Base-by-base conservation (phyloP, 2,329 filamentous ascomycete species). In the Didymella pomorum region DNA sequence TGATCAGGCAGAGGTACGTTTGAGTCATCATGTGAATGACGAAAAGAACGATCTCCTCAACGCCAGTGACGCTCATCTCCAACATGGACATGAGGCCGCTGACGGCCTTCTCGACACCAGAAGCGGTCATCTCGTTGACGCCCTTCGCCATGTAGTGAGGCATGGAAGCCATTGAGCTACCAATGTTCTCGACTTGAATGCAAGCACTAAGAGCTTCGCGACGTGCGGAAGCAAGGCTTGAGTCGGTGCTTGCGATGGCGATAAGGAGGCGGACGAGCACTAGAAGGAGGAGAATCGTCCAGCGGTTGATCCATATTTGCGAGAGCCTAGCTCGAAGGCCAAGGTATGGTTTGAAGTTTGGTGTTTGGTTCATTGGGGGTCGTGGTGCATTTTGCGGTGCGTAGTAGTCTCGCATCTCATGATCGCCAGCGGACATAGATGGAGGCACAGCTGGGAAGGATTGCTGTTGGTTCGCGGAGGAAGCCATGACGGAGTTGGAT, bases 81-180 rank as follows among this genome's bases (percentile, higher is more conserved):
- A 98, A 83, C 79, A 95, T 87, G 41, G 87, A 82, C 76, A 95
- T 91, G 75, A 98, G 84, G 47, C 87, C 94, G 62, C 87, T 84
- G 64, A 98, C 87, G 9, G 92, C 87, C 68, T 89, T 88, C 67
- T 93, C 91, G 66, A 98, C 89, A 55, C 91, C 89, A 46, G 84
- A 84, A 29, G 92, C 91, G 8, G 92, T 90, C 67, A 98, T 80
- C 58, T 92, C 86, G 79, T 99, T 99, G 74, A 97, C 89, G 53
- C 95, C 95, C 50, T 85, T 82, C 2, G 93, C 91, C 74, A 98
- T 88, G 79, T 97, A 98, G 78, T 97, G 90, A 56, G 95, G 95
- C 93, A 98, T 97, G 35, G 95, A 98, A 37, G 94, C 95, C 92
- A 99, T 94, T 60, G 92, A 86, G 75, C 93, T 97, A 63, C 94